These are phyloP conservation scores for Rhizomucor miehei DNA, from an alignment of 371 early-diverging fungal genomes.

Conservation along the genomic window DNA sequence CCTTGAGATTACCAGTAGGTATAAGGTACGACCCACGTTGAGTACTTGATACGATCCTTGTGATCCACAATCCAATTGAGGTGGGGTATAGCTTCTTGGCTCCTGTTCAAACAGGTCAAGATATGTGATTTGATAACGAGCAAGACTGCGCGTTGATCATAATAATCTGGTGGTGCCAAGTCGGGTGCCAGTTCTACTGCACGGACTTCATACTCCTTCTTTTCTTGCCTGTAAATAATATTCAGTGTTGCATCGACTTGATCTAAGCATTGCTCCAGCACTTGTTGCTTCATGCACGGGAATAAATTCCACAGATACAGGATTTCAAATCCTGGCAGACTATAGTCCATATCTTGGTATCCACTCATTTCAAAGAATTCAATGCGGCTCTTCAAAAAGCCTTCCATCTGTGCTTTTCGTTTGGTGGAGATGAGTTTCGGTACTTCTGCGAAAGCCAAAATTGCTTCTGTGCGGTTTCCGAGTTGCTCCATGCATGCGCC, in stretches of 20 bases:
- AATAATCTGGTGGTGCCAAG: conserved; percentile 39
- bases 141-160: conserved; percentile 42
- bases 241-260: conserved; percentile 43
- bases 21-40: conserved; percentile 61
- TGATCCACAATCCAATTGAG: conserved; percentile 62
- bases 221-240: conserved; percentile 40
- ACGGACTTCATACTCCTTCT: conserved; percentile 45
- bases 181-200: conserved; percentile 39
- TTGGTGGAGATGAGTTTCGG: conserved; percentile 19
- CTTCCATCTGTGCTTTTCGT: conserved; percentile 35
- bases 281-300: conserved; percentile 44
- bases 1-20: conserved; percentile 46
- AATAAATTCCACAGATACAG: conserved; percentile 59
- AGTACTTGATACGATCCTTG: conserved; percentile 39
- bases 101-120: conserved; percentile 27
- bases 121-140: conserved; percentile 39
- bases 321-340: conserved; percentile 57
- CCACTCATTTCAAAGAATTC: conserved; percentile 53
- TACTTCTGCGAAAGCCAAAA: conserved; percentile 47
- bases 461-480: conserved; percentile 50
- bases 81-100: conserved; percentile 39
- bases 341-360: conserved; percentile 54
- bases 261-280: conserved; percentile 38
- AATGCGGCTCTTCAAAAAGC: conserved; percentile 48
- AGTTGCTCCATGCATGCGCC: conserved; percentile 56